These are phyloP conservation scores for Fusarium floridanum DNA, from an alignment of 2,329 filamentous ascomycete species.

Conservation along the genomic window DNA sequence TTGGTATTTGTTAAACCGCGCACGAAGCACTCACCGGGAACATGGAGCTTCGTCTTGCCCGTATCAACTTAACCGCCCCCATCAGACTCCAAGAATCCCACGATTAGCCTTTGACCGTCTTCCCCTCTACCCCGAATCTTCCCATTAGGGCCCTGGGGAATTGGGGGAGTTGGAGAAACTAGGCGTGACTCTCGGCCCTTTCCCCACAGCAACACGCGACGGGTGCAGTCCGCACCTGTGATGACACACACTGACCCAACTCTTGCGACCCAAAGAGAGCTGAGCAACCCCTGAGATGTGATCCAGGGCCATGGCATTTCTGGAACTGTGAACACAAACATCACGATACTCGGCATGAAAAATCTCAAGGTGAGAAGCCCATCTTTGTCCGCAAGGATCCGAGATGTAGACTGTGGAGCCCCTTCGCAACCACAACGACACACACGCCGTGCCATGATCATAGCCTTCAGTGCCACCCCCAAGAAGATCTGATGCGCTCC, in stretches of 20 bases:
- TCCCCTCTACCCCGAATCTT: conserved; percentile 34
- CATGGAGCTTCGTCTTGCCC: background rate
- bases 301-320: background rate
- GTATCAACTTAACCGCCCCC: conserved; percentile 13
- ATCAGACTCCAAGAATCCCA: background rate
- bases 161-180: conserved; percentile 26
- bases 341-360: conserved; percentile 10
- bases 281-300: background rate
- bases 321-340: background rate
- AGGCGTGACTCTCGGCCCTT: conserved; percentile 41
- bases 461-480: conserved; percentile 6
- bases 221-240: conserved; percentile 8
- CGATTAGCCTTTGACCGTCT: background rate
- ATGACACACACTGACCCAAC: conserved; percentile 23
- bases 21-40: background rate
- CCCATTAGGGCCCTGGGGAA: conserved; percentile 25
- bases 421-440: background rate
- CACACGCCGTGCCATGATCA: conserved; percentile 27
- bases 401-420: conserved; percentile 10
- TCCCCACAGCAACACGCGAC: conserved; percentile 41
- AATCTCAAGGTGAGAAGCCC: background rate
- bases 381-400: background rate
- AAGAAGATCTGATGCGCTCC: conserved; percentile 38
- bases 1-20: background rate
- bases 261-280: conserved; percentile 8